A percentile compares a stretch with the other conserved stretches of the same genome.
These are phyloP conservation scores for Scorias spongiosa DNA, from an alignment of 2,329 filamentous ascomycete species.

Conservation along the genomic window DNA sequence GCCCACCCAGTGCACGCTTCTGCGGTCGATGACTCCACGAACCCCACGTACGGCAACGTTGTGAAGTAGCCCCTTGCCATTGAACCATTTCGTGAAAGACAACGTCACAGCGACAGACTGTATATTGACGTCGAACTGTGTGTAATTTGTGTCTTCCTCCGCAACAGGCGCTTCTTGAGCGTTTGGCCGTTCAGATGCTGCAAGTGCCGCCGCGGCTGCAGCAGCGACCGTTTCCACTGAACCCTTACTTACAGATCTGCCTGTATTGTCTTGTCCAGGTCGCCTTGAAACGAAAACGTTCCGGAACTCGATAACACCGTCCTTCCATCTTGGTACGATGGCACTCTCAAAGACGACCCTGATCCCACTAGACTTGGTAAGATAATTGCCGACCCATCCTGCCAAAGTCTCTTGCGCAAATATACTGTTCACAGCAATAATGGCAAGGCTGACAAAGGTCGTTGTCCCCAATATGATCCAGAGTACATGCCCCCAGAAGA, in stretches of 20 bases:
- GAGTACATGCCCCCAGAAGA: slow-evolving; percentile 79
- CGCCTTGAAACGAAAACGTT: slow-evolving; percentile 92
- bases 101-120: slow-evolving; percentile 91
- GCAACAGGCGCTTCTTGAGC: slow-evolving; percentile 36
- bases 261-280: slow-evolving; percentile 57
- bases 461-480: slow-evolving; percentile 97
- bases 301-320: slow-evolving; percentile 88
- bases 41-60: slow-evolving; percentile 93
- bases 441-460: slow-evolving; percentile 85
- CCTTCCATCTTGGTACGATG: slow-evolving; percentile 89
- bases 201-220: slow-evolving; percentile 59
- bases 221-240: slow-evolving; percentile 74
- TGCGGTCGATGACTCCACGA: slow-evolving; percentile 80
- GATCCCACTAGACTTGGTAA: slow-evolving; percentile 83
- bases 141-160: slow-evolving; percentile 91
- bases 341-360: slow-evolving; percentile 95
- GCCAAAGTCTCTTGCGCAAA: slow-evolving; percentile 94
- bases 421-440: slow-evolving; percentile 86
- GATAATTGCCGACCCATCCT: slow-evolving; percentile 84
- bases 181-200: slow-evolving; percentile 36
- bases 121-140: slow-evolving; percentile 89
- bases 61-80: slow-evolving; percentile 77
- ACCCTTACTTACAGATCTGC: slow-evolving; percentile 61
- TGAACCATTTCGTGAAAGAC: slow-evolving; percentile 98
- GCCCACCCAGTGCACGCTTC: slow-evolving; percentile 53